A percentile compares a stretch with the other conserved stretches of the same genome.
phyloP scores from a whole-genome alignment of 176 grass and related monocot species.

The Eragrostis nindensis region DNA sequence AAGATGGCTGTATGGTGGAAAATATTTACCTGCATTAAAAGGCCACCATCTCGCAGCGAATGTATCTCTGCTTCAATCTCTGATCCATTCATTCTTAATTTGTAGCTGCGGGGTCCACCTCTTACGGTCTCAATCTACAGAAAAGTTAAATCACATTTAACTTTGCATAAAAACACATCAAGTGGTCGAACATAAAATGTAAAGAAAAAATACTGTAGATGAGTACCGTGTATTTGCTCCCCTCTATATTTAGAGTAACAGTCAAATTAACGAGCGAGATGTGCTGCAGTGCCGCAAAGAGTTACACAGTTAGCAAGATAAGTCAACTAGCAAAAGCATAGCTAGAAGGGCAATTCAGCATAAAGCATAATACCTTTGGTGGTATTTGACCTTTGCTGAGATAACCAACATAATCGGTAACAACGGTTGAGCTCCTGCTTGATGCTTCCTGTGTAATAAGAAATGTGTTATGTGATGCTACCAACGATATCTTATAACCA shows the following conservation, averaged over 20 bases:
- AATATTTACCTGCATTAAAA: conserved; percentile 94
- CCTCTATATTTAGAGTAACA: conserved; percentile 93
- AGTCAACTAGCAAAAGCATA: conserved; percentile 27
- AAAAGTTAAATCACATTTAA: conserved; percentile 36
- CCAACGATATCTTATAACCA: conserved; percentile 21
- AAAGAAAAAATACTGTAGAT: conserved; percentile 43
- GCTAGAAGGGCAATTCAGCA: conserved; percentile 42
- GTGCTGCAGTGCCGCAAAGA: conserved; percentile 65
- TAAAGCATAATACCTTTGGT: conserved; percentile 73
- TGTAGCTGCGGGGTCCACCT: conserved; percentile 92
- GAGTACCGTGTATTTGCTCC: conserved; percentile 96
- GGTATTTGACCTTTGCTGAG: conserved; percentile 99
- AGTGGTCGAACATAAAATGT: conserved; percentile 29
- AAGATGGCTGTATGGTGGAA: not conserved
- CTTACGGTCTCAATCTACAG: conserved; percentile 82
- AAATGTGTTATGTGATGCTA: conserved; percentile 30
- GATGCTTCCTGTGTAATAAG: conserved; percentile 86
- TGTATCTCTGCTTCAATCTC: conserved; percentile 94
- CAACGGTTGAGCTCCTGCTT: conserved; percentile 80
- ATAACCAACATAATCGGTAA: conserved; percentile 93
- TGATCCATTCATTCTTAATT: conserved; percentile 88
- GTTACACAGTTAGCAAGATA: conserved; percentile 35
- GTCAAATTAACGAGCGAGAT: conserved; percentile 99
- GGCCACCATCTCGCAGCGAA: conserved; percentile 88
- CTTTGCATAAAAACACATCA: conserved; percentile 31